Evolutionary conservation across 495 filamentous ascomycete genomes (phyloP).

Genomic region (Annulohypoxylon nitens): DNA sequence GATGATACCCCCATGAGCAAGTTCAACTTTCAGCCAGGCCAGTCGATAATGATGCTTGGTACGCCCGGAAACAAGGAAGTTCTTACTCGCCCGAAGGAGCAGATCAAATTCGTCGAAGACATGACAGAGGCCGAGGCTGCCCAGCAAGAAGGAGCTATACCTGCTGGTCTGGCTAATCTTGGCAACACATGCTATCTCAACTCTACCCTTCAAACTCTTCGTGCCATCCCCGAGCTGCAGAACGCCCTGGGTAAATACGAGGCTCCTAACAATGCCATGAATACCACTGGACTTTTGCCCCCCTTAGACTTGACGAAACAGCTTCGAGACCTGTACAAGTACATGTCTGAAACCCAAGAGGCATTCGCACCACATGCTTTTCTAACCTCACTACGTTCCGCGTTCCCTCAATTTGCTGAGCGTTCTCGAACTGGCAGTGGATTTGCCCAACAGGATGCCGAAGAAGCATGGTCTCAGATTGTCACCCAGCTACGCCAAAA

Average conservation of each 20-base stretch:
- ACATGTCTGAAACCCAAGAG: conserved; percentile 92
- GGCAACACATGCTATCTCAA: conserved; percentile 99
- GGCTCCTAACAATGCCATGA: conserved; percentile 43
- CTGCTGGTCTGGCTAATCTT: conserved; percentile 90
- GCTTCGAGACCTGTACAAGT: conserved; percentile 88
- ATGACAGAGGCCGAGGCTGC: conserved; percentile 97
- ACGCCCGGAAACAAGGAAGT: conserved; percentile 74
- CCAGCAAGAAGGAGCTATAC: conserved; percentile 82
- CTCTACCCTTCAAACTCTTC: conserved; percentile 90
- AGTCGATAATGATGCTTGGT: conserved; percentile 97
- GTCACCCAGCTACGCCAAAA: conserved; percentile 85
- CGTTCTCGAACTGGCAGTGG: conserved; percentile 81
- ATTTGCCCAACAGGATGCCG: conserved; percentile 96
- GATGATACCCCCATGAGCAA: conserved; percentile 90
- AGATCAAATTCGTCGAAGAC: conserved; percentile 91
- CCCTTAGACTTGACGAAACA: conserved; percentile 82
- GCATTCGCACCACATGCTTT: conserved; percentile 89
- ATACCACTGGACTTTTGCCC: conserved; percentile 38
- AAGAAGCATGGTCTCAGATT: conserved; percentile 98
- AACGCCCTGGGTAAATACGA: conserved; percentile 80
- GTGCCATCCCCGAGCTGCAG: conserved; percentile 91
- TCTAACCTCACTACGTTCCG: conserved; percentile 80
- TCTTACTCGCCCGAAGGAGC: conserved; percentile 82
- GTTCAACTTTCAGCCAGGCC: conserved; percentile 85
- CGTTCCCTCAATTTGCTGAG: conserved; percentile 96